Evolutionary conservation across 2,329 filamentous ascomycete genomes (phyloP), one percentile per base, ranked within the genome.

Genomic region (Coniochaeta sp.): DNA sequence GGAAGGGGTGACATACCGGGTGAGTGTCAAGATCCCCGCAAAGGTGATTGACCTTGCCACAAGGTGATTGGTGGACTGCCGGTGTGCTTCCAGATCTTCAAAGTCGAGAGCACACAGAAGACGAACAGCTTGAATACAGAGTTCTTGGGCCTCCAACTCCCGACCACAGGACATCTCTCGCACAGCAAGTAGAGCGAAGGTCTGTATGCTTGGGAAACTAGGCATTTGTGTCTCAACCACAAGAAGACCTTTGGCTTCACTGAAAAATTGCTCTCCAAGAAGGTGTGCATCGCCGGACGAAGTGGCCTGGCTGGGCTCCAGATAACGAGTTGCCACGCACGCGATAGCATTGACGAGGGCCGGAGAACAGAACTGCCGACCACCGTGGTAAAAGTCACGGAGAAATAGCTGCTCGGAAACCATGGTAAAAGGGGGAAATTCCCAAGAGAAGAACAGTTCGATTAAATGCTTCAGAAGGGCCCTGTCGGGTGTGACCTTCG

Each of bases 371-470:
- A 77, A 79, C 58, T 76, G 76, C 36, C 73, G 73, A 28, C 72
- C 68, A 1, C 77, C 76, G n/a, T 69, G 66, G 24, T 67, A 63
- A 65, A 79, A 79, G 66, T 81, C 78, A 59, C 73, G 71, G 62
- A 75, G 70, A 67, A 81, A 81, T 60, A 74, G 71, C 36, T 79
- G 73, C 63, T 76, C 72, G n/a, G 76, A 77, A 60, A 83, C 76
- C 38, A 80, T 71, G 33, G 77, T 73, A 65, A 80, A 80, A 63
- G 79, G 81, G 0, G 79, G 76, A 65, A 82, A 80, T 19, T 76
- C 71, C 71, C 79, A 82, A 70, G 74, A 75, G 62, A 80, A 80
- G 67, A 79, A 80, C 19, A 79, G 67, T 16, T 12, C 26, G 2
- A 58, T 2, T 6, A 58, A 16, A 11, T 31, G 34, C n/a, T 44